Conservation (phyloP, 106 monocot genomes). For the Allium cepa region DNA sequence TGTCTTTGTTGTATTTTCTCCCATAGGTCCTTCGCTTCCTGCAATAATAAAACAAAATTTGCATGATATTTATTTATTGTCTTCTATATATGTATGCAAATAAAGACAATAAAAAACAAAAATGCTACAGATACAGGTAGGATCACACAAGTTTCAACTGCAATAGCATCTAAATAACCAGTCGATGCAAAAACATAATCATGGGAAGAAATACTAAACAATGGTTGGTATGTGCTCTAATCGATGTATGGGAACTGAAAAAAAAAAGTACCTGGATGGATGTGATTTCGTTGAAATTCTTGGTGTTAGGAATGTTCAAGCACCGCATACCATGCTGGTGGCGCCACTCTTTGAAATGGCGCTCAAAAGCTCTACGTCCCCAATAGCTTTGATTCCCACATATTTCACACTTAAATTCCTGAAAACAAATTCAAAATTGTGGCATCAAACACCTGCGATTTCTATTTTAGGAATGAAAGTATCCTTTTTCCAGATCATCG, state of each 20-base stretch:
- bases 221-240: too few relatives aligned
- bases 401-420: slow-evolving; percentile 99
- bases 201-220: too few relatives aligned
- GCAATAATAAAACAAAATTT: background rate
- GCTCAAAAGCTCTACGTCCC: slow-evolving; percentile 94
- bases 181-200: background rate
- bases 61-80: too few relatives aligned
- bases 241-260: too few relatives aligned
- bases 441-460: background rate
- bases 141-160: background rate
- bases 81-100: too few relatives aligned
- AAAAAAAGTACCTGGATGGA: slow-evolving; percentile 59
- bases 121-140: background rate
- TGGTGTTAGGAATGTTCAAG: slow-evolving; percentile 90
- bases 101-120: background rate
- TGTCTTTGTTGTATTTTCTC: slow-evolving; percentile 90
- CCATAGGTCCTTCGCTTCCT: slow-evolving; percentile 97
- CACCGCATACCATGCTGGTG: slow-evolving; percentile 99
- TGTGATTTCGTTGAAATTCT: slow-evolving; percentile 98
- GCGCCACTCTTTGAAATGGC: slow-evolving; percentile 99
- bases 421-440: slow-evolving; percentile 6
- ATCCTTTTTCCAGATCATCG: background rate
- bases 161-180: background rate
- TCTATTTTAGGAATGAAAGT: background rate
- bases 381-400: slow-evolving; percentile 97